Evolutionary conservation across 306 rosid species (phyloP).

Genomic region (Rosa rugosa): DNA sequence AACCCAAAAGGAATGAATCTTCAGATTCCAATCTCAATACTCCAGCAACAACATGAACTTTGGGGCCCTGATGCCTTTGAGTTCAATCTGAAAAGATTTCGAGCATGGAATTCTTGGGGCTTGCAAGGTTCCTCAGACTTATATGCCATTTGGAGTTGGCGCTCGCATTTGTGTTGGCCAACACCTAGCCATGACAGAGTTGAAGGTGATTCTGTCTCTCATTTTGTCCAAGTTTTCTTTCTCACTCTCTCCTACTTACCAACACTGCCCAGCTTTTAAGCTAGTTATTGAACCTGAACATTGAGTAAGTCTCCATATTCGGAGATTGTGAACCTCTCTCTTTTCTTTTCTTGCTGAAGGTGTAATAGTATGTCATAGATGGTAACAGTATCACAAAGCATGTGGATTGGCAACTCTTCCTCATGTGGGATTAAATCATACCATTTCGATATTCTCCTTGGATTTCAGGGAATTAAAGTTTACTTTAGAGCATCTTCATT

Average conservation of each 20-base stretch:
- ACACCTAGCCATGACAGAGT: constrained; percentile 47
- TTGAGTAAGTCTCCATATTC: constrained; percentile 25
- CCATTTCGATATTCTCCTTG: no score
- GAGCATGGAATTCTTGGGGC: constrained; percentile 46
- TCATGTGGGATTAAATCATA: no score
- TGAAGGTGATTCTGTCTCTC: constrained; percentile 46
- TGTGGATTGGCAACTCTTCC: no score
- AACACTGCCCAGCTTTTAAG: constrained; percentile 29
- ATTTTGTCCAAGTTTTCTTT: constrained; percentile 22
- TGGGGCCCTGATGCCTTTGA: constrained; percentile 51
- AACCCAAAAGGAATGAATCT: constrained; percentile 53
- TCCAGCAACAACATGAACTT: constrained; percentile 36
- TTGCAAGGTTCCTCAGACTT: constrained; percentile 46
- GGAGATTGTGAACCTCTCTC: neutral
- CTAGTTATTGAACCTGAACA: constrained; percentile 34
- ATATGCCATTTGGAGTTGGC: constrained; percentile 55
- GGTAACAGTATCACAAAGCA: no score
- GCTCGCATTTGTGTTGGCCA: constrained; percentile 49
- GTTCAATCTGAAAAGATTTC: constrained; percentile 58
- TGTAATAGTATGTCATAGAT: no score
- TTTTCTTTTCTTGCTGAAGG: no score
- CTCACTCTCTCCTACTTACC: constrained; percentile 20
- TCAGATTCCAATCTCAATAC: constrained; percentile 45
- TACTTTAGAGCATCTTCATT: no score
- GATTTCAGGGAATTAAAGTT: no score